Conservation (phyloP, 2,329 filamentous ascomycete species). For the Clathrospora elynae region DNA sequence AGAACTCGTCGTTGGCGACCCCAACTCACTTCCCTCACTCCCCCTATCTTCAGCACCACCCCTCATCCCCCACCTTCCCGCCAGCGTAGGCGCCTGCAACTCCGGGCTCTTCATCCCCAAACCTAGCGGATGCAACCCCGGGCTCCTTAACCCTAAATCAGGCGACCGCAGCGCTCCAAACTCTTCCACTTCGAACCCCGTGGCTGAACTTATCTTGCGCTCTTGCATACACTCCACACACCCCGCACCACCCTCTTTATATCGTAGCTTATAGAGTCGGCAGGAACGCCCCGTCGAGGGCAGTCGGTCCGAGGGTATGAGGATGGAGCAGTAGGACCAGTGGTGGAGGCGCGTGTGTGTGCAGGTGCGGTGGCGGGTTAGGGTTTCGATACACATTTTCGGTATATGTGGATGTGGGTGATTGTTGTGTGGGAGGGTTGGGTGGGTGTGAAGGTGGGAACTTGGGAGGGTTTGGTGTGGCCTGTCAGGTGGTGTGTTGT, state of each 20-base stretch:
- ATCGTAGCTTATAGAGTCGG: conserved; percentile 11
- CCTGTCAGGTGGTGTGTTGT: too few species aligned
- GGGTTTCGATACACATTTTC: conserved; percentile 20
- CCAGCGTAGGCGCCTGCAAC: too few species aligned
- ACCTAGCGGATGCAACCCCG: too few species aligned
- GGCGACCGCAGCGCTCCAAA: too few species aligned
- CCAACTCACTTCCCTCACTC: too few species aligned
- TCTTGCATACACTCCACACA: conserved; percentile 18
- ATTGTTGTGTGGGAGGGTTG: background rate
- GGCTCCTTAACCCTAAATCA: too few species aligned
- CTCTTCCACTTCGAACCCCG: background rate
- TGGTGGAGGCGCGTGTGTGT: conserved; percentile 10
- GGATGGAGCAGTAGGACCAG: conserved; percentile 23
- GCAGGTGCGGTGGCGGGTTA: conserved; percentile 18
- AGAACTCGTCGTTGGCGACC: too few species aligned
- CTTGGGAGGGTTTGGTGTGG: too few species aligned
- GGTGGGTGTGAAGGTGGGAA: background rate
- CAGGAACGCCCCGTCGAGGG: conserved; percentile 12
- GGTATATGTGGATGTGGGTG: background rate
- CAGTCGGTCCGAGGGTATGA: conserved; percentile 2
- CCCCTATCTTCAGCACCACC: background rate
- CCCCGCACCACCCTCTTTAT: conserved; percentile 5
- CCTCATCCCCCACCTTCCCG: background rate
- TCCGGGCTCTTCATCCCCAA: too few species aligned
- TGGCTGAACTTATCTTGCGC: background rate